These are phyloP conservation scores for Capsicum pubescens DNA, from an alignment of 257 asterid genomes.

Conservation along the genomic window DNA sequence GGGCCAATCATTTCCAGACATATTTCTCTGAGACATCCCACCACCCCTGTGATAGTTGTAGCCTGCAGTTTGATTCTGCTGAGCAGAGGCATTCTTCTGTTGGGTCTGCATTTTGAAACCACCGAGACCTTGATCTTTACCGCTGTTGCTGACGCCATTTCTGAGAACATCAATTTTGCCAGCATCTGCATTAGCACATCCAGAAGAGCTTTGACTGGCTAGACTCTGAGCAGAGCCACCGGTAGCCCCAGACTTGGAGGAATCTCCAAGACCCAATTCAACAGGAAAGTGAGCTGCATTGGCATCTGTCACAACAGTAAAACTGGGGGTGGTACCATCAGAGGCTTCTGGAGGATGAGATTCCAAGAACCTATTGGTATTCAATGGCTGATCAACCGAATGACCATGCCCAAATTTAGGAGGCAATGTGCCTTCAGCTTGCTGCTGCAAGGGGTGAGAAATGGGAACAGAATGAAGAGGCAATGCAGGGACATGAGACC, in stretches of 20 bases:
- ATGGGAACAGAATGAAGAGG: conserved; percentile 64
- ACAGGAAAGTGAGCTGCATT: conserved; percentile 51
- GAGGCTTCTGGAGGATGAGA: conserved; percentile 58
- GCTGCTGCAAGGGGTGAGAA: conserved; percentile 72
- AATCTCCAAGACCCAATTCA: conserved; percentile 59
- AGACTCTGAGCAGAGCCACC: conserved; percentile 47
- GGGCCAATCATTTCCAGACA: conserved; percentile 64
- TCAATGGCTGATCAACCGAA: conserved; percentile 58
- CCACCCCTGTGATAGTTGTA: conserved; percentile 65
- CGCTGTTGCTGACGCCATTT: conserved; percentile 33
- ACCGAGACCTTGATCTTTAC: conserved; percentile 45
- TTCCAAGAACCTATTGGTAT: conserved; percentile 58
- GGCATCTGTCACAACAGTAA: conserved; percentile 46
- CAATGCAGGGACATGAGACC: conserved; percentile 79
- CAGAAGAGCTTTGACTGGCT: conserved; percentile 48
- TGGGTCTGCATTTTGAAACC: conserved; percentile 50
- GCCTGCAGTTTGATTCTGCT: conserved; percentile 52
- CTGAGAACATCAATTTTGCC: conserved; percentile 44
- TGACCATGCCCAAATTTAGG: conserved; percentile 58
- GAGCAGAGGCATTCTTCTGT: conserved; percentile 54
- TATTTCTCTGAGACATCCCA: conserved; percentile 56
- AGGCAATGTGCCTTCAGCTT: conserved; percentile 58
- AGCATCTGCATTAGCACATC: conserved; percentile 45
- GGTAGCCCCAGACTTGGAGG: conserved; percentile 47
- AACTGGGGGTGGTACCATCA: conserved; percentile 47